Conservation (phyloP, 371 early-diverging fungal genomes). For the Rhizomucor pusillus region DNA sequence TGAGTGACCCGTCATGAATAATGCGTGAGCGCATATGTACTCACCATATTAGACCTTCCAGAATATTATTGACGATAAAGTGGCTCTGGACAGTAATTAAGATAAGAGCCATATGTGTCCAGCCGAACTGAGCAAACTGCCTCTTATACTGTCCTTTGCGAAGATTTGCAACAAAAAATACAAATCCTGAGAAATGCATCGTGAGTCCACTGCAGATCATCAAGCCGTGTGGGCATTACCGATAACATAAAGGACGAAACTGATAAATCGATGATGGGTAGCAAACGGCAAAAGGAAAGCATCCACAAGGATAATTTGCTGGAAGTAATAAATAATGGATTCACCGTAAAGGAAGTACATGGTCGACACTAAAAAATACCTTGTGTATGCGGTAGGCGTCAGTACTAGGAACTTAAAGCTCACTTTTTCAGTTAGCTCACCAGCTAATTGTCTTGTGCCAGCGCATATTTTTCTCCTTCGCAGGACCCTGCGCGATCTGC, state of each 20-base stretch:
- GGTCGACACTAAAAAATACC: conserved; percentile 77
- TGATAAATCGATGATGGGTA: conserved; percentile 92
- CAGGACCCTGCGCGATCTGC: conserved; percentile 81
- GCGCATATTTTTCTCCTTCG: conserved; percentile 80
- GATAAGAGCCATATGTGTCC: conserved; percentile 95
- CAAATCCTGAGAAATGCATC: conserved; percentile 63
- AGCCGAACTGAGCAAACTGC: conserved; percentile 94
- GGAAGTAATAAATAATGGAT: conserved; percentile 85
- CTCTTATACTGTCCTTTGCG: conserved; percentile 84
- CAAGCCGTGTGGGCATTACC: conserved; percentile 38
- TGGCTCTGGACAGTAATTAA: conserved; percentile 88
- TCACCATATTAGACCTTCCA: conserved; percentile 96
- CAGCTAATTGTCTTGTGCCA: conserved; percentile 93
- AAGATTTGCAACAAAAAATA: conserved; percentile 91
- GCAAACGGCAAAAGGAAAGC: conserved; percentile 83
- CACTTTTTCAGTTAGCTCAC: conserved; percentile 16
- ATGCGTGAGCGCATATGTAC: background rate
- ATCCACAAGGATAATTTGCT: conserved; percentile 74
- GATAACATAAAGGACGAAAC: conserved; percentile 82
- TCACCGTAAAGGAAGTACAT: conserved; percentile 94
- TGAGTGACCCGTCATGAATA: background rate
- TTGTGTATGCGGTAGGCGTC: no score
- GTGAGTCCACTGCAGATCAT: background rate
- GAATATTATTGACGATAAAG: conserved; percentile 93
- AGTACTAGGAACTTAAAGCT: no score